Evolutionary conservation across 805 yeast genomes (phyloP).

Genomic region (Spathaspora sp.): DNA sequence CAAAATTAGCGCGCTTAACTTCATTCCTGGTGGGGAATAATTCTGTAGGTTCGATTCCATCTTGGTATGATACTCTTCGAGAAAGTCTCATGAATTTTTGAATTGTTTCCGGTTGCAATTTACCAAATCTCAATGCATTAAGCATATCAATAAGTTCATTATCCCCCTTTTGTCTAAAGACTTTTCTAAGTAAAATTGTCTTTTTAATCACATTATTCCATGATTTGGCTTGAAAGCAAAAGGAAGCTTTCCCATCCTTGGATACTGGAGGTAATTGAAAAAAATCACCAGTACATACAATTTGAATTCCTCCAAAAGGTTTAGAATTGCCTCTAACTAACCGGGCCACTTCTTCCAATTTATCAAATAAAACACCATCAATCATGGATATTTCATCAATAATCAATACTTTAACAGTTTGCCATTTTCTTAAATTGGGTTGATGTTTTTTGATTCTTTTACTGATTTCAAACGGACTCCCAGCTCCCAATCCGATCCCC

Average conservation of each 20-base stretch:
- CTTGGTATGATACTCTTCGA: conserved; percentile 57
- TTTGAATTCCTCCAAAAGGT: conserved; percentile 94
- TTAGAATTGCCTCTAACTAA: conserved; percentile 42
- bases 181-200: conserved; percentile 70
- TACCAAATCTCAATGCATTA: conserved; percentile 76
- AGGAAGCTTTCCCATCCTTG: conserved; percentile 36
- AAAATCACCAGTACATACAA: conserved; percentile 91
- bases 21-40: conserved; percentile 82
- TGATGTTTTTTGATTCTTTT: conserved; percentile 46
- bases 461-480: conserved; percentile 41
- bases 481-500: conserved; percentile 79
- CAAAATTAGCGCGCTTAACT: conserved; percentile 71
- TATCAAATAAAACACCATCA: conserved; percentile 72
- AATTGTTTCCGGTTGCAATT: conserved; percentile 47
- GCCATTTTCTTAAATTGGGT: conserved; percentile 56
- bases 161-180: conserved; percentile 88
- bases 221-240: conserved; percentile 69
- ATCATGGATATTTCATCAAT: conserved; percentile 96
- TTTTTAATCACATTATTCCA: conserved; percentile 66
- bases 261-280: conserved; percentile 92
- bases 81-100: conserved; percentile 48
- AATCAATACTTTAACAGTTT: conserved; percentile 61
- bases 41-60: conserved; percentile 87
- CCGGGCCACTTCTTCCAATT: conserved; percentile 69
- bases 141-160: conserved; percentile 70